Evolutionary conservation across 2,329 filamentous ascomycete species (phyloP), one percentile per base, ranked within the genome.

Genomic region (Atkinsonella texensis): DNA sequence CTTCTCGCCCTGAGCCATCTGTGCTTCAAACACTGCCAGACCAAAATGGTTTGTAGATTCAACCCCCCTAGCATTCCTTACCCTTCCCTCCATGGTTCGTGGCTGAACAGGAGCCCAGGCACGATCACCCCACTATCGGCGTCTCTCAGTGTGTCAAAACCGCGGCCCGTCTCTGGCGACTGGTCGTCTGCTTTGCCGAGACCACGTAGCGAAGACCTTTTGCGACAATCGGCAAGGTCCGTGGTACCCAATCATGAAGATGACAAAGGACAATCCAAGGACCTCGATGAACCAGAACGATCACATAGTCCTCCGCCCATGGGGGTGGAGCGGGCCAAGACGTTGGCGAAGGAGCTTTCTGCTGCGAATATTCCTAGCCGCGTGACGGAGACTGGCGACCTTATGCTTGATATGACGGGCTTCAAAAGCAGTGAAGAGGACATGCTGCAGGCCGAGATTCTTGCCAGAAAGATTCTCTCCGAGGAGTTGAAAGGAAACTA

Each of bases 371-470:
- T 98, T 53, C 89, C 89, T 6, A 93, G 85, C 52, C 84, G 88
- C 57, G 84, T 98, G n/a, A 97, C 86, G 1, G 89, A 95, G 52
- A 85, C 81, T 0, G 93, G 93, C 15, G 93, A 98, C 67, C 73
- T 98, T 51, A 97, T 97, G 89, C 73, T 98, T 49, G 93, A 98
- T 66, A 96, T 98, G 90, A 90, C 89, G 0, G 89, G 89, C 0
- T 96, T 95, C 71, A 97, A 96, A 68, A 87, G 85, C 65, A 94
- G 84, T 62, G 91, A 97, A 58, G 89, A 95, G 60, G 90, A 97
- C 59, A 87, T 91, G 6, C 75, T 97, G 50, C 83, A 88, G 46
- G 91, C 93, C 17, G 93, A 98, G 67, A 82, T 95, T n/a, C 78
- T 97, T 55, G 93, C 93, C 5, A 81, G 93, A 20, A 93, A 91